phyloP scores from a whole-genome alignment of 805 yeast species.

The Cyberlindnera mycetangii region DNA sequence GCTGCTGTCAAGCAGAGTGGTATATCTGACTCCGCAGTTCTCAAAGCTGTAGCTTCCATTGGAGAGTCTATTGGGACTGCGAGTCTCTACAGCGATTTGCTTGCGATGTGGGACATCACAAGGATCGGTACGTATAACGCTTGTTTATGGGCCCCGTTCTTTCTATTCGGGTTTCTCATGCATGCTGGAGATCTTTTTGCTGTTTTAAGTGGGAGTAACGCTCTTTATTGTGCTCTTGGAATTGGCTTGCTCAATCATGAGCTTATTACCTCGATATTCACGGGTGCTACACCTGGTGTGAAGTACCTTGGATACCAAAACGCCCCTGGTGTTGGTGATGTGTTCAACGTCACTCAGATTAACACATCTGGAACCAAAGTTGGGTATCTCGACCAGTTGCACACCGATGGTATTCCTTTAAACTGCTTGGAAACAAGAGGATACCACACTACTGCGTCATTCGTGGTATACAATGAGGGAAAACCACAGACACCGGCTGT shows the following conservation, averaged over 20 bases:
- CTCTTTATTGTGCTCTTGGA: not conserved
- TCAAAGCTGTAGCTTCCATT: too few relatives aligned
- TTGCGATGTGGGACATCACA: not conserved
- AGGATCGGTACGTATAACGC: not conserved
- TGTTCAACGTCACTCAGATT: not conserved
- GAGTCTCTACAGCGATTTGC: not conserved
- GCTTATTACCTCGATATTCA: not conserved
- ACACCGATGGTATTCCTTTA: not conserved
- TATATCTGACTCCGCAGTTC: too few relatives aligned
- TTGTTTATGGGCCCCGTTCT: not conserved
- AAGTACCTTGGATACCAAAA: not conserved
- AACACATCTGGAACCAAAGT: not conserved
- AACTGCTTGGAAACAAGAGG: not conserved
- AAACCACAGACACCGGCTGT: not conserved
- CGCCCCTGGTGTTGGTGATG: slow-evolving; percentile 2
- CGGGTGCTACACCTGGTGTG: not conserved
- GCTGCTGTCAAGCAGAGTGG: too few relatives aligned
- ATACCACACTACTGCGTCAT: not conserved
- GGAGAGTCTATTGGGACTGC: too few relatives aligned
- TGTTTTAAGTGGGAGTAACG: too few relatives aligned
- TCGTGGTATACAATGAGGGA: not conserved
- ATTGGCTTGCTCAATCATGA: not conserved
- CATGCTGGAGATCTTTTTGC: too few relatives aligned
- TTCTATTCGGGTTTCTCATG: not conserved
- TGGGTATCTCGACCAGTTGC: not conserved